Percentiles rank a stretch among this genome's conserved stretches.
phyloP scores from a whole-genome alignment of 2,329 filamentous ascomycete species.

The Aplosporella prunicola region DNA sequence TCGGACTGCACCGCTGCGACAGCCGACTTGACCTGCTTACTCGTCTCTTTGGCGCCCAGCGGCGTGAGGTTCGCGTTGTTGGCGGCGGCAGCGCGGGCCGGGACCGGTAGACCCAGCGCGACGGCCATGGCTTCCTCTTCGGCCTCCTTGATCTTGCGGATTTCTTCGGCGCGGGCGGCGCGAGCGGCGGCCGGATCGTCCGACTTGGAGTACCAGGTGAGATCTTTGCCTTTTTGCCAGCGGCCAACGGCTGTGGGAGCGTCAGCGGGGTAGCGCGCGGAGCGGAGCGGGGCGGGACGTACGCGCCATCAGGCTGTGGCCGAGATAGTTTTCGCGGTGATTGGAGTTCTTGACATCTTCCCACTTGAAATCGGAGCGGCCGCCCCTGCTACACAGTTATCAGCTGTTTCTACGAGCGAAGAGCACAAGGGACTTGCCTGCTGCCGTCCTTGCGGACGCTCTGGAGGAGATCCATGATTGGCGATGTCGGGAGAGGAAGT shows the following conservation, averaged over 20 bases:
- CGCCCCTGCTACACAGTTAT: too few relatives aligned
- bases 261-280: constrained; percentile 6
- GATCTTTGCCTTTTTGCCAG: constrained; percentile 72
- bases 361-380: constrained; percentile 89
- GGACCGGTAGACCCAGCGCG: constrained; percentile 70
- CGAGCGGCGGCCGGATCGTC: constrained; percentile 43
- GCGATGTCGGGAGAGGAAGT: constrained; percentile 4
- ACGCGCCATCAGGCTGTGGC: constrained; percentile 80
- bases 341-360: constrained; percentile 78
- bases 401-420: too few relatives aligned
- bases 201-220: constrained; percentile 55
- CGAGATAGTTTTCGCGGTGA: constrained; percentile 85
- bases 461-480: constrained; percentile 79
- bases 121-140: constrained; percentile 84
- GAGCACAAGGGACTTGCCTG: constrained; percentile 43
- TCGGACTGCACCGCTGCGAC: constrained; percentile 39
- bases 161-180: constrained; percentile 57
- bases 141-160: constrained; percentile 74
- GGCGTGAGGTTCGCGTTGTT: constrained; percentile 56
- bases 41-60: constrained; percentile 41
- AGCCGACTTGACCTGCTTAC: constrained; percentile 40
- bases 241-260: constrained; percentile 56
- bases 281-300: constrained; percentile 12
- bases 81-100: constrained; percentile 42
- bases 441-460: constrained; percentile 83